Evolutionary conservation across 768 basidiomycete species (phyloP).

Genomic region (Auriscalpium microsporum): DNA sequence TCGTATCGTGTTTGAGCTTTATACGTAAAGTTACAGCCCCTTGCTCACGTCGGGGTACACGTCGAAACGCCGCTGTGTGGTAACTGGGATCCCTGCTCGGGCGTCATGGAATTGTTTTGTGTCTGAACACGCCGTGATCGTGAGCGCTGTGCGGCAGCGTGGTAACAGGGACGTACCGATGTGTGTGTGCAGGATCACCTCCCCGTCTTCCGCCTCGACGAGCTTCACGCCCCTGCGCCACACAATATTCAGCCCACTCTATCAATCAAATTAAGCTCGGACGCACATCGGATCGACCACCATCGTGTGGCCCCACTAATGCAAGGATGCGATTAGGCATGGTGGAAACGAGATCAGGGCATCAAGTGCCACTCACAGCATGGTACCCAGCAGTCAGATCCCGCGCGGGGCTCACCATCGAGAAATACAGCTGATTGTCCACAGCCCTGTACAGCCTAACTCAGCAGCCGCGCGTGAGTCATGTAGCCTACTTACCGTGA

Average conservation of each 20-base stretch:
- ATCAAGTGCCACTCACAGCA: slow-evolving; percentile 46
- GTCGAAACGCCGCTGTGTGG: slow-evolving; percentile 83
- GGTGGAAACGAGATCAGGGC: background rate
- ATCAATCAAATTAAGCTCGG: slow-evolving; percentile 2
- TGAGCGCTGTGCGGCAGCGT: background rate
- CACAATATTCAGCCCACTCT: background rate
- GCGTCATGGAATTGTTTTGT: slow-evolving; percentile 56
- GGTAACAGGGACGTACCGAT: slow-evolving; percentile 52
- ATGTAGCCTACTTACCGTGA: slow-evolving; percentile 44
- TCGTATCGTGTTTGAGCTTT: too few relatives aligned
- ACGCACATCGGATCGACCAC: slow-evolving; percentile 82
- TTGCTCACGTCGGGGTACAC: slow-evolving; percentile 73
- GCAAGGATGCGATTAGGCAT: background rate
- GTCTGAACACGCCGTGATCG: slow-evolving; percentile 33
- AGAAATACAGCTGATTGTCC: slow-evolving; percentile 94
- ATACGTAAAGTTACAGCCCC: slow-evolving; percentile 8
- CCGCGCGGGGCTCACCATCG: slow-evolving; percentile 94
- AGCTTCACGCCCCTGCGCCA: slow-evolving; percentile 61
- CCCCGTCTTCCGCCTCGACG: slow-evolving; percentile 64
- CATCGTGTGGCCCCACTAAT: slow-evolving; percentile 84
- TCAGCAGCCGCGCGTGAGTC: background rate
- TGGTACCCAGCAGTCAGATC: slow-evolving; percentile 79
- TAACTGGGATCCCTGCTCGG: slow-evolving; percentile 85
- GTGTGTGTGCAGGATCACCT: slow-evolving; percentile 70
- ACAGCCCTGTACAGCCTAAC: slow-evolving; percentile 58